Base-by-base conservation (phyloP, 176 grass and related monocot genomes). In the Bolboschoenus planiculmis region DNA sequence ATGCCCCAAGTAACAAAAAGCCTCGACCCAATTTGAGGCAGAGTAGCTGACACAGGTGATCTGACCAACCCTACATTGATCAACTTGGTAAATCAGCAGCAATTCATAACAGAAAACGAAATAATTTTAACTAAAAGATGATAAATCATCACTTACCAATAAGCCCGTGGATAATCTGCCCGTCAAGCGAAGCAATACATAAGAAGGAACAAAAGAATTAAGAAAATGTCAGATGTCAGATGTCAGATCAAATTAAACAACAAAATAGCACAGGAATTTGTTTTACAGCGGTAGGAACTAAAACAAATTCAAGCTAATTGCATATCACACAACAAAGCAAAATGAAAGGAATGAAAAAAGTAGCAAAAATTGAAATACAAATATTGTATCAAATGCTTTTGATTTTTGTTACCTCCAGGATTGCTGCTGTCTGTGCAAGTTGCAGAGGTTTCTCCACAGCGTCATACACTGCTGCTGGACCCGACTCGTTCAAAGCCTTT, bases 381-480 rank as follows among this genome's bases (percentile, higher is more conserved):
- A 8, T 4, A 7, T 50, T 56, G 33, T 31, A 83, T 37, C 23
- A 44, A 37, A 77, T 26, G 29, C 31, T 24, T 48, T 3, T 2
- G 18, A 77, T 42, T 63, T 35, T 84, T 40, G n/a, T 8, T 36
- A 93, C 91, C 91, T 93, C 91, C 7, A 90, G 33, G 67, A 93
- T 60, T 7, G 91, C 91, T 15, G 86, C 91, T 21, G 86, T 93
- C 64, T 93, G 88, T 14, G 86, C 86, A 34, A 93, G 86, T 74
- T 90, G 91, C 81, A 93, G 84, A 44, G 88, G 91, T 81, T 78
- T 83, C 88, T 90, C 82, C 1, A 90, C 88, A 13, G 84, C 70
- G 58, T 86, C 88, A 40, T 93, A 90, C n/a, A 93, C 91, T 15
- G 24, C 84, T 34, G 78, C 44, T 48, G 85, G 78, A 13, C 86